phyloP scores from a whole-genome alignment of 108 stramenopile species.

The Cyclotella baltica region DNA sequence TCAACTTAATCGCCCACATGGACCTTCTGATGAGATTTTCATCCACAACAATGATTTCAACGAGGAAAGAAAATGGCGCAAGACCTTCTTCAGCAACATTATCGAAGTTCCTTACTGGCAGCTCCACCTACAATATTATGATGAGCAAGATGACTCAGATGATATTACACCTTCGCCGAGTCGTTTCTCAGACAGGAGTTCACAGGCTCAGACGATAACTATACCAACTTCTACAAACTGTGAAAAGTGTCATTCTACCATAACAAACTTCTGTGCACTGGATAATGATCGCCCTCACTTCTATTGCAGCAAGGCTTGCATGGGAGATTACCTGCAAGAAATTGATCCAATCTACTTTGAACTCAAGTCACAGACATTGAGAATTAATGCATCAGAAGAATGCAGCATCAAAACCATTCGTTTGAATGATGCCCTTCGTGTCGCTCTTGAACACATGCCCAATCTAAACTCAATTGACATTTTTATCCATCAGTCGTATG shows the following conservation, averaged over 20 bases:
- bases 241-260: neutral
- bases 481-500: slow-evolving; percentile 13
- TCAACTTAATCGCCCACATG: slow-evolving; percentile 20
- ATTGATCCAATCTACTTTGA: slow-evolving; percentile 24
- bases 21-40: slow-evolving; percentile 18
- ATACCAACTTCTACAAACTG: neutral
- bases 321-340: slow-evolving; percentile 20
- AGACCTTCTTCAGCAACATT: slow-evolving; percentile 3
- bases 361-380: slow-evolving; percentile 17
- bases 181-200: neutral
- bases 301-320: slow-evolving; percentile 35
- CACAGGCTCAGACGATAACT: neutral
- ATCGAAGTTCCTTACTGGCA: slow-evolving; percentile 31
- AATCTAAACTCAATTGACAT: slow-evolving; percentile 29
- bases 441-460: slow-evolving; percentile 30
- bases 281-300: slow-evolving; percentile 24
- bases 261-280: slow-evolving; percentile 14
- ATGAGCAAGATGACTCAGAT: neutral
- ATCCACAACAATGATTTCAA: slow-evolving; percentile 25
- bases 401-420: slow-evolving; percentile 10
- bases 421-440: slow-evolving; percentile 19
- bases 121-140: slow-evolving; percentile 26
- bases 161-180: no score
- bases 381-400: slow-evolving; percentile 9
- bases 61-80: slow-evolving; percentile 21